Conservation (phyloP, 208 protist species). For the Zelonia costaricensis region DNA sequence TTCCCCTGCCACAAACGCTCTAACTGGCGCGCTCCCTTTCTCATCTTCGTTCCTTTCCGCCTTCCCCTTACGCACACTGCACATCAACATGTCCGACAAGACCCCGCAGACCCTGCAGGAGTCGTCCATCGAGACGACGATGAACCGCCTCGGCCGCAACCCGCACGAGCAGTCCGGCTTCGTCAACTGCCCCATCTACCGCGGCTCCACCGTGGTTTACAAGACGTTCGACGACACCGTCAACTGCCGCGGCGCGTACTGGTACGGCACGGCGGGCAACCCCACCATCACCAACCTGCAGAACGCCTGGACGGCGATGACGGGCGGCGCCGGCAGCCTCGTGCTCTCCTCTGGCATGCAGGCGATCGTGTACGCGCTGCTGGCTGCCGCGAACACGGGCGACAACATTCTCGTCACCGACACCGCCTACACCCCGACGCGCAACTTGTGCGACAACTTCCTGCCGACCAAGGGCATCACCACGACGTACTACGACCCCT, state of each 20-base stretch:
- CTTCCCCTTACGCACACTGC: neutral
- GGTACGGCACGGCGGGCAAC: conserved; percentile 36
- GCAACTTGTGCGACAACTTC: conserved; percentile 28
- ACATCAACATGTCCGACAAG: neutral
- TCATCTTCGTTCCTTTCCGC: neutral
- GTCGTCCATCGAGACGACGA: conserved; percentile 20
- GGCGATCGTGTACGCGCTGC: conserved; percentile 30
- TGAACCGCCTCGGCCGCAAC: conserved; percentile 31
- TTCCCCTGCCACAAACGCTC: neutral
- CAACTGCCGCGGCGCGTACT: conserved; percentile 1
- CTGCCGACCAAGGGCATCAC: conserved; percentile 26
- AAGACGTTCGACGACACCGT: conserved; percentile 16
- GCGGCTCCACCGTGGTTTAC: conserved; percentile 35
- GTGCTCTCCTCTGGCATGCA: conserved; percentile 28
- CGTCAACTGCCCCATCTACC: conserved; percentile 38
- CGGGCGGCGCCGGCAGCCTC: conserved; percentile 28
- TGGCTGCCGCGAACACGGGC: conserved; percentile 24
- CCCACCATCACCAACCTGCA: conserved; percentile 24
- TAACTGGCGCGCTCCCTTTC: neutral
- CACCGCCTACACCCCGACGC: conserved; percentile 30
- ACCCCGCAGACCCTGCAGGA: conserved; percentile 1
- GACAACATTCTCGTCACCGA: conserved; percentile 34
- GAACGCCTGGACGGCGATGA: conserved; percentile 31
- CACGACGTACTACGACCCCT: conserved; percentile 35
- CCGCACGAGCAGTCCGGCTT: conserved; percentile 26